Conservation (phyloP, 805 yeast species). For the Metschnikowia aberdeeniae region DNA sequence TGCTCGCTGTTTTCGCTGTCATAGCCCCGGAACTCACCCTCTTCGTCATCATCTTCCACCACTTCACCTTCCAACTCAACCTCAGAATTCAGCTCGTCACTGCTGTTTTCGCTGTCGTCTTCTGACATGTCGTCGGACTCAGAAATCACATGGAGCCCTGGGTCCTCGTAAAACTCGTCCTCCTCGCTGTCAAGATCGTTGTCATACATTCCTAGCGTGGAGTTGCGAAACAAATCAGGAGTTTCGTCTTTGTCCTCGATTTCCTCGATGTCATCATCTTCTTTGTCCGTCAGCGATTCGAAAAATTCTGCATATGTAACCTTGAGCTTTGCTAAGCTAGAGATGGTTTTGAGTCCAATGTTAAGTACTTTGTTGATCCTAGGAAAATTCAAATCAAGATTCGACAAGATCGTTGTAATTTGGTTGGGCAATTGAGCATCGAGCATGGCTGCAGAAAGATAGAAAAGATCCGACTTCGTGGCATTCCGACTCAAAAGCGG, state of each 20-base stretch:
- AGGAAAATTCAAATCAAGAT: constrained; percentile 71
- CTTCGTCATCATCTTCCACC: constrained; percentile 20
- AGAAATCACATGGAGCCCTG: constrained; percentile 37
- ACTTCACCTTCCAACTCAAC: constrained; percentile 21
- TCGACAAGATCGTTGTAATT: constrained; percentile 57
- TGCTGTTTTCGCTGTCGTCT: constrained; percentile 20
- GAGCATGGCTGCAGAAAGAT: constrained; percentile 59
- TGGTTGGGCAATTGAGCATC: constrained; percentile 62
- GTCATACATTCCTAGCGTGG: constrained; percentile 93
- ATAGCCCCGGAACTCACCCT: constrained; percentile 16
- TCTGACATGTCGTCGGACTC: constrained; percentile 27
- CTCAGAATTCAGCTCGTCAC: constrained; percentile 23
- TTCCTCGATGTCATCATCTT: constrained; percentile 41
- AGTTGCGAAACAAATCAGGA: constrained; percentile 79
- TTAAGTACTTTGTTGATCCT: constrained; percentile 57
- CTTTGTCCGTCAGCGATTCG: constrained; percentile 50
- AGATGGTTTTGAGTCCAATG: constrained; percentile 55
- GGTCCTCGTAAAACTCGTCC: constrained; percentile 39
- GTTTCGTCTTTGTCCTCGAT: constrained; percentile 66
- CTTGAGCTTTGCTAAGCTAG: constrained; percentile 53
- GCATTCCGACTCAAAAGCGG: constrained; percentile 45
- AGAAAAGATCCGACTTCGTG: constrained; percentile 57
- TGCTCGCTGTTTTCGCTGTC: constrained; percentile 25
- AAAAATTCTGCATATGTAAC: constrained; percentile 54
- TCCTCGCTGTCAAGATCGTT: constrained; percentile 67